Conservation (phyloP, 2,329 filamentous ascomycete species). For the Aspergillus carbonarius region DNA sequence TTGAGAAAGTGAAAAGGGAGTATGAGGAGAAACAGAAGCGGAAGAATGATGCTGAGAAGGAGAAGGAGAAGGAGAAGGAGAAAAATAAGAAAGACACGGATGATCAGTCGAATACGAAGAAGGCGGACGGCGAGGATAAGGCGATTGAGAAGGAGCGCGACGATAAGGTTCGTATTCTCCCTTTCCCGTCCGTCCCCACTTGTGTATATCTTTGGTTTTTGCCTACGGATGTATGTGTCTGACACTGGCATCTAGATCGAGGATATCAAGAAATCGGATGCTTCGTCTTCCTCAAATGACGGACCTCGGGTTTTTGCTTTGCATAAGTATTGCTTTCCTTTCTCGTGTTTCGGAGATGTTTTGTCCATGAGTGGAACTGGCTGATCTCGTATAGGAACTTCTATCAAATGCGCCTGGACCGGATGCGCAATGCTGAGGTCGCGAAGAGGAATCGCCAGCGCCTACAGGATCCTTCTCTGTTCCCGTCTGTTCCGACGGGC, state of each 20-base stretch:
- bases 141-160: conserved; percentile 49
- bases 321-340: conserved; percentile 62
- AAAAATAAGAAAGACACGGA: conserved; percentile 45
- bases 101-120: conserved; percentile 35
- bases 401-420: conserved; percentile 79
- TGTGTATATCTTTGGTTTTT: neutral
- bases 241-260: conserved; percentile 28
- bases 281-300: conserved; percentile 53
- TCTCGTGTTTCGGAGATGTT: neutral
- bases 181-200: conserved; percentile 7
- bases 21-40: conserved; percentile 76
- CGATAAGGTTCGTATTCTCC: conserved; percentile 50
- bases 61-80: conserved; percentile 49
- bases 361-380: neutral
- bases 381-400: conserved; percentile 61
- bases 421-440: conserved; percentile 72
- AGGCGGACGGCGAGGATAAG: conserved; percentile 37
- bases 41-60: conserved; percentile 58
- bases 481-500: conserved; percentile 78
- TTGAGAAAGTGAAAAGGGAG: conserved; percentile 49
- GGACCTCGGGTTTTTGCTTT: conserved; percentile 79
- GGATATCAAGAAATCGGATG: conserved; percentile 48
- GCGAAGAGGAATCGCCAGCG: conserved; percentile 80
- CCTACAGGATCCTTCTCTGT: conserved; percentile 72
- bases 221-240: neutral